Percentiles rank a stretch among this genome's conserved stretches.
Conservation (phyloP, 176 grass and related monocot species). For the Tillandsia leiboldiana region DNA sequence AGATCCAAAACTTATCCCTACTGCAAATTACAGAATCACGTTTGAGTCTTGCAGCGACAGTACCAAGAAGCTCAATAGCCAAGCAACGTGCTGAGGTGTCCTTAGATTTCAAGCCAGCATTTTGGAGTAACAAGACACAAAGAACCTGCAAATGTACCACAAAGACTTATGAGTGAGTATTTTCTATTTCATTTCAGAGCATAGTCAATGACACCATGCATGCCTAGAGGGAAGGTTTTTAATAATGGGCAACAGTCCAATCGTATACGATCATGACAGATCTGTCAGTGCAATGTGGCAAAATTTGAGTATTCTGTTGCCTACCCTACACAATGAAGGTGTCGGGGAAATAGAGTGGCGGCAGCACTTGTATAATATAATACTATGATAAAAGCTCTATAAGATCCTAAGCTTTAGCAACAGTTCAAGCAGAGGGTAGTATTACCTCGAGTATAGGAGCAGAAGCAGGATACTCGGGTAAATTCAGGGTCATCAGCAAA, state of each 20-base stretch:
- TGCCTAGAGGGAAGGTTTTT: neutral
- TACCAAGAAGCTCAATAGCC: slow-evolving; percentile 95
- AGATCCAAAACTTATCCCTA: slow-evolving; percentile 77
- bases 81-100: slow-evolving; percentile 84
- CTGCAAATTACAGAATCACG: slow-evolving; percentile 63
- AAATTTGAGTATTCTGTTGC: too few species aligned
- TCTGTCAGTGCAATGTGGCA: too few species aligned
- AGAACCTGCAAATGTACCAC: slow-evolving; percentile 54
- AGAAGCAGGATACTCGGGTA: slow-evolving; percentile 95
- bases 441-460: slow-evolving; percentile 93
- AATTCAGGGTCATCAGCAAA: slow-evolving; percentile 73
- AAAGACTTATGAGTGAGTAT: slow-evolving; percentile 1
- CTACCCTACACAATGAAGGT: too few species aligned
- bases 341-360: too few species aligned
- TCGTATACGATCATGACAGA: too few species aligned
- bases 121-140: slow-evolving; percentile 92
- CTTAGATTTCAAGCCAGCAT: slow-evolving; percentile 94
- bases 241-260: too few species aligned
- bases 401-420: slow-evolving; percentile 18
- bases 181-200: neutral
- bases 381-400: slow-evolving; percentile 10
- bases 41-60: slow-evolving; percentile 89
- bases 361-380: neutral
- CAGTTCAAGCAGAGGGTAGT: slow-evolving; percentile 12
- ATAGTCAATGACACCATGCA: neutral